Evolutionary conservation across 2,329 filamentous ascomycete species (phyloP), one percentile per base, ranked within the genome.

Genomic region (Pleomassaria siparia): DNA sequence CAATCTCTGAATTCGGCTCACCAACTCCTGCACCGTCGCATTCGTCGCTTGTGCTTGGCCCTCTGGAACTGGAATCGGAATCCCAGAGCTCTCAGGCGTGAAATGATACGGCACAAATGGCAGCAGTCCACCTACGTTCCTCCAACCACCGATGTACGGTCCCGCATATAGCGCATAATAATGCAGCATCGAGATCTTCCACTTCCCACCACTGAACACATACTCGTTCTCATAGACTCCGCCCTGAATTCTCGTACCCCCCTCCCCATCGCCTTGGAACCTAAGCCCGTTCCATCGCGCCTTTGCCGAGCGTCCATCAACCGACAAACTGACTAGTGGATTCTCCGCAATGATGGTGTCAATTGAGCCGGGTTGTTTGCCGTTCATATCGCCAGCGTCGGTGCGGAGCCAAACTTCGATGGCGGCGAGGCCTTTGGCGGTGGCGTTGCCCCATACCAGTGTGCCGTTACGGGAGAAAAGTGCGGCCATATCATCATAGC

Each of bases 151-250:
- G 11, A 50, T 47, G 39, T 61, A 58, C 3, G 49, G 46, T 4
- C 59, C 58, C 15, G 54, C 42, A 26, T 63, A 62, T 47, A 63
- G 50, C 2, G 52, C 47, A 42, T 62, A 47, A 26, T 62, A 63
- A 4, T 53, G 44, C 30, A 61, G 35, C 6, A 58, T 32, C 12
- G 54, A 57, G 20, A 62, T 51, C 12, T 46, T 47, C 59, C 60
- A 62, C 22, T 53, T 44, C 1, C 11, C 33, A 5, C 49, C 33
- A 2, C n/a, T 50, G 6, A 53, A 9, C 6, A 47, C 36, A 24
- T 60, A 62, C 40, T 58, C 40, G 33, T 64, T 62, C 46, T 62
- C 59, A 18, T 61, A 61, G 15, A 59, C 56, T 3, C 60, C 59
- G 12, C 60, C 59, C 36, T 59, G 54, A 11, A 64, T 56, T 29